Percentiles rank a stretch among this genome's conserved stretches.
Conservation (phyloP, 2,329 filamentous ascomycete genomes). For the Aspergillus luchuensis region DNA sequence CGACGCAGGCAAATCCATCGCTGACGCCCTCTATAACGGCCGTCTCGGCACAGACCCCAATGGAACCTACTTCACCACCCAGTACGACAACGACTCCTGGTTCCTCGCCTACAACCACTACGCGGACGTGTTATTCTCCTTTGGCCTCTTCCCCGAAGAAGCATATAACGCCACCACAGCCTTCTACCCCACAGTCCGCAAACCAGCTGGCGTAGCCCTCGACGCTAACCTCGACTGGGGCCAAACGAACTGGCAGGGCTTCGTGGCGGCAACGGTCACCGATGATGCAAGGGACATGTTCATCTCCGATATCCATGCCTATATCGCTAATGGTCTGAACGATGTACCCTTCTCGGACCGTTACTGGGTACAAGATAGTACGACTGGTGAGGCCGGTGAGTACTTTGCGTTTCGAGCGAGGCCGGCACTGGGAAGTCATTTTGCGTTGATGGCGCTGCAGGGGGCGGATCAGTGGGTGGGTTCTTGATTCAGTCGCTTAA, state of each 20-base stretch:
- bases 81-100: conserved; percentile 34
- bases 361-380: conserved; percentile 33
- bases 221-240: conserved; percentile 37
- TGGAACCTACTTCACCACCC: conserved; percentile 38
- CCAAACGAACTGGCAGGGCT: conserved; percentile 44
- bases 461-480: conserved; percentile 21
- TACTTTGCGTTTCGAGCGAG: conserved; percentile 33
- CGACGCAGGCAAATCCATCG: conserved; percentile 33
- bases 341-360: conserved; percentile 40
- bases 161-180: conserved; percentile 36
- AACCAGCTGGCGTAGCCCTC: conserved; percentile 36
- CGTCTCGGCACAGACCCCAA: conserved; percentile 33
- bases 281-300: conserved; percentile 26
- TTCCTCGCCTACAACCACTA: conserved; percentile 42
- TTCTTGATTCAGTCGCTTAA: not conserved
- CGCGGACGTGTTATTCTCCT: conserved; percentile 37
- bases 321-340: conserved; percentile 39
- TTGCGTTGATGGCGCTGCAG: conserved; percentile 37
- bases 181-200: conserved; percentile 38
- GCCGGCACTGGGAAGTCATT: conserved; percentile 41
- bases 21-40: conserved; percentile 33
- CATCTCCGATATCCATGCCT: conserved; percentile 37
- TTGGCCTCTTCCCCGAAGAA: conserved; percentile 37
- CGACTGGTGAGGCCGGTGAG: conserved; percentile 24
- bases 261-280: conserved; percentile 32